Base-by-base conservation (phyloP, 306 rosid species). In the Urtica urens region DNA sequence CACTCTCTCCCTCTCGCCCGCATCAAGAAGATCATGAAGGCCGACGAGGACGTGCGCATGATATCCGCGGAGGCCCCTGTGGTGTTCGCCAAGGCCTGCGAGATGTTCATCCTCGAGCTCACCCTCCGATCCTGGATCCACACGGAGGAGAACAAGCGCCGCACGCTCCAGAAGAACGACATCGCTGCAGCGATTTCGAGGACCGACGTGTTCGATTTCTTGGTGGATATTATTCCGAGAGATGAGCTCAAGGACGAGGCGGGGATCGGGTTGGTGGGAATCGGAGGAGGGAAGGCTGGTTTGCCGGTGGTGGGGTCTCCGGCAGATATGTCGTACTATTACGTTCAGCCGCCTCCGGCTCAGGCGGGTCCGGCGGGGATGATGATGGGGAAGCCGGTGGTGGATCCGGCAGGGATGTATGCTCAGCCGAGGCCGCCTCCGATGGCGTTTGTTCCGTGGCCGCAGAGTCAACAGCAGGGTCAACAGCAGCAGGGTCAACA, bases 11-110 rank as follows among this genome's bases (percentile, higher is more conserved):
- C 95, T 0, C 78, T 81, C 29, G 82, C 80, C 27, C 72, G 87
- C 28, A 85, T 85, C 14, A 85, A 75, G 58, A 85, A 71, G 52
- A 85, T 85, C 27, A 81, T 85, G 95, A 85, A 75, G 69, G 93
- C 84, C n/a, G 94, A 84, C 61, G 92, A 78, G 76, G 94, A 84
- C 58, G 94, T 84, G 10, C 72, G 86, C 37, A 78, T 80, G 93
- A 78, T 85, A 38, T 81, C 93, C 2, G 80, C 87, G 1, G 93
- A 85, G 67, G 95, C 93, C 37, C 87, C 93, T 0, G 93, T 78
- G 31, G 53, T 85, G 58, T 80, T 85, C 52, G 93, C 87, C 6
- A 84, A 80, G 64, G 94, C 94, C 26, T 80, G 92, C 24, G 94
- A 84, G 58, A 75, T 84, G 78, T 81, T 81, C 70, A 73, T 71